A percentile compares a stretch with the other conserved stretches of the same genome.
Evolutionary conservation across 345 rosid genomes (phyloP).

Genomic region (Populus alba): DNA sequence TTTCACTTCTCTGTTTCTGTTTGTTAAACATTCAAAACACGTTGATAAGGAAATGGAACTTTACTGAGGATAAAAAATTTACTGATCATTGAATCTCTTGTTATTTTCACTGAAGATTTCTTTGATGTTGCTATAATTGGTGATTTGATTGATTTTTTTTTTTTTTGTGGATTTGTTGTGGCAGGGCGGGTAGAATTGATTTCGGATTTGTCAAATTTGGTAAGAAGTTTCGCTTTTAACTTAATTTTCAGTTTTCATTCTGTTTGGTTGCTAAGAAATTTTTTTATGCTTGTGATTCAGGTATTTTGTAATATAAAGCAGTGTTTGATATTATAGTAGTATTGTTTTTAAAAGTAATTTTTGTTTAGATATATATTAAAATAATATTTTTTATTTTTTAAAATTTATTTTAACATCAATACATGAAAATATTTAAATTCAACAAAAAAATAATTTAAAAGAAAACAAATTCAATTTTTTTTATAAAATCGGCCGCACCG

Average conservation of each 20-base stretch:
- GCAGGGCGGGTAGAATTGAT: constrained; percentile 62
- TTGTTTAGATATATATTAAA: too few species aligned
- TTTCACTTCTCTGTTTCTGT: neutral
- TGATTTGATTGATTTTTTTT: constrained; percentile 18
- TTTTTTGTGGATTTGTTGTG: constrained; percentile 21
- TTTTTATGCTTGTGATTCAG: neutral
- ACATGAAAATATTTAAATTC: too few species aligned
- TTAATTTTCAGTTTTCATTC: constrained; percentile 4
- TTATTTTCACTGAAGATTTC: neutral
- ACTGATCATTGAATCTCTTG: neutral
- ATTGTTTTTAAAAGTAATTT: too few species aligned
- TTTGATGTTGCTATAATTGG: neutral
- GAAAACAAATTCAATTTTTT: too few species aligned
- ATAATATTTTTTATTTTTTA: too few species aligned
- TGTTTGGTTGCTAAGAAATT: constrained; percentile 4
- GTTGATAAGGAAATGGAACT: neutral
- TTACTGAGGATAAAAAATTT: neutral
- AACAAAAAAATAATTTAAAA: too few species aligned
- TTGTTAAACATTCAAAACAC: neutral
- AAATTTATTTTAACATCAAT: too few species aligned
- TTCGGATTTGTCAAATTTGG: constrained; percentile 59
- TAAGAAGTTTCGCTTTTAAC: constrained; percentile 33
- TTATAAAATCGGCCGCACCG: too few species aligned
- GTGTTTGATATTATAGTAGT: rapidly evolving
- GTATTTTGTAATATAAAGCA: neutral